Conservation (phyloP, 148 eudicot genomes). For the Silene latifolia region DNA sequence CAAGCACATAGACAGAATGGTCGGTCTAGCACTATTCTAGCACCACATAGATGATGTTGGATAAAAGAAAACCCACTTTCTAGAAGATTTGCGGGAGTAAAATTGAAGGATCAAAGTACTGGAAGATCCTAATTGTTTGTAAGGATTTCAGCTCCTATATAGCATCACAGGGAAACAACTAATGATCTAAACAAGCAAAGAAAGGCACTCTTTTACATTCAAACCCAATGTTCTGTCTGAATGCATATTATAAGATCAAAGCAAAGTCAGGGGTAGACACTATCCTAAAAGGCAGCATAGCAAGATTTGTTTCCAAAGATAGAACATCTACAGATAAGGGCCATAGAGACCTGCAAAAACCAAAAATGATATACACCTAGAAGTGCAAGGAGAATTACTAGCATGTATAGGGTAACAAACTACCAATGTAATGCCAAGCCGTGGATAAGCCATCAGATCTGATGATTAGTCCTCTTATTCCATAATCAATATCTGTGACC, state of each 20-base stretch:
- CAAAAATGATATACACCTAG: neutral
- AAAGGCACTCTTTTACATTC: neutral
- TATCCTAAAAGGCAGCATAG: neutral
- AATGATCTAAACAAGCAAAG: neutral
- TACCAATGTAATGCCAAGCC: no score
- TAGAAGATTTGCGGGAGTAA: neutral
- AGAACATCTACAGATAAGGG: neutral
- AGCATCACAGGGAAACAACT: neutral
- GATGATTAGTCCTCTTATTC: no score
- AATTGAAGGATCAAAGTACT: neutral
- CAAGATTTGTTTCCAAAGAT: neutral
- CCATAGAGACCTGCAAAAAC: neutral
- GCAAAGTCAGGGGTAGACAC: neutral
- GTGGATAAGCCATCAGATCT: no score
- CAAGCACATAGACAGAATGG: neutral
- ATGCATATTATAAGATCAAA: neutral
- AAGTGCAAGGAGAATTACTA: neutral
- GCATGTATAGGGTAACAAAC: no score
- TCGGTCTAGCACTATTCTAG: no score
- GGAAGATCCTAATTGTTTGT: neutral
- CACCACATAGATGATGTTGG: neutral
- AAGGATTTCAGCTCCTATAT: neutral
- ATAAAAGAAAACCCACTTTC: slow-evolving; percentile 9
- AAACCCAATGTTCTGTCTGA: neutral
- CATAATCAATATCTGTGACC: no score